Conservation (phyloP, 192 early-diverging fungal genomes). For the Endogone sp. region DNA sequence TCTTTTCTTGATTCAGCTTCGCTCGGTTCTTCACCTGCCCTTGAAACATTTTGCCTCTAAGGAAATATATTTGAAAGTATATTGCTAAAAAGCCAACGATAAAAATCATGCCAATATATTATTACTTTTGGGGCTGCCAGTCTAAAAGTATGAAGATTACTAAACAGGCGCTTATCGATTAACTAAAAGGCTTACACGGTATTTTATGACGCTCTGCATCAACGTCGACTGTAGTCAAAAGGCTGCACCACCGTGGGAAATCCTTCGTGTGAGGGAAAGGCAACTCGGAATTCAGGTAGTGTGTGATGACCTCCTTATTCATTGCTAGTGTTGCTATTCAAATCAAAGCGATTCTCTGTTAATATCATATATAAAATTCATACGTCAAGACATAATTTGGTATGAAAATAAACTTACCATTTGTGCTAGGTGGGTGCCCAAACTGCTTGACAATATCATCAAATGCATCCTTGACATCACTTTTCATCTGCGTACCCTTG, state of each 20-base stretch:
- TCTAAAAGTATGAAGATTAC: too few species aligned
- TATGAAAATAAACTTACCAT: constrained; percentile 29
- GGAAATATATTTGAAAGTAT: constrained; percentile 51
- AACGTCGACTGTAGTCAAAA: constrained; percentile 9
- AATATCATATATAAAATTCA: too few species aligned
- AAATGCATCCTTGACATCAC: constrained; percentile 56
- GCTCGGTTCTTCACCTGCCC: constrained; percentile 45
- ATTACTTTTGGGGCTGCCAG: too few species aligned
- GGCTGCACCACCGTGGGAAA: constrained; percentile 7
- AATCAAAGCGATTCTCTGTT: constrained; percentile 1
- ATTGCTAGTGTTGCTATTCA: constrained; percentile 14
- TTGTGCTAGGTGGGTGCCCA: constrained; percentile 43
- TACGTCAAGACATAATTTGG: too few species aligned
- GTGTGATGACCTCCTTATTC: constrained; percentile 32
- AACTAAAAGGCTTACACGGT: constrained; percentile 15
- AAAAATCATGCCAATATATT: background rate
- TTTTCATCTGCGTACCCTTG: constrained; percentile 34
- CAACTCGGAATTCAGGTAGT: constrained; percentile 31
- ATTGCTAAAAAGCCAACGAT: constrained; percentile 21
- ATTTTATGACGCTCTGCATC: constrained; percentile 13
- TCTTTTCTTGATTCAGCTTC: constrained; percentile 45
- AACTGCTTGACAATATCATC: constrained; percentile 51
- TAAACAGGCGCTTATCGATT: too few species aligned
- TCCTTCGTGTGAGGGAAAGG: constrained; percentile 18
- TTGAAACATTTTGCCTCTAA: constrained; percentile 50